Evolutionary conservation across 371 early-diverging fungal genomes (phyloP), one percentile per base, ranked within the genome.

Genomic region (Lichtheimia hyalospora): DNA sequence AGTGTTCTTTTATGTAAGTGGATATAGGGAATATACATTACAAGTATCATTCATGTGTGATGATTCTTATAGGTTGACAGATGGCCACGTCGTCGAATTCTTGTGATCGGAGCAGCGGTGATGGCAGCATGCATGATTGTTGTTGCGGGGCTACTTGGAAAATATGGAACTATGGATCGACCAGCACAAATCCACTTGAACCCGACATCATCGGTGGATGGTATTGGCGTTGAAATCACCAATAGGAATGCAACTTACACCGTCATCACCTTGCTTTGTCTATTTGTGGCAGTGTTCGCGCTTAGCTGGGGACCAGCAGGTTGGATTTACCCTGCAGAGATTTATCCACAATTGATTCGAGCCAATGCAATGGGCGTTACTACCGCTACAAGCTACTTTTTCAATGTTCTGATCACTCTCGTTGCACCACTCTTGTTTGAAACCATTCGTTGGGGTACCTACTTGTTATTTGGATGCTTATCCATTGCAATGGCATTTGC

Each of bases 311-410:
- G 94, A 10, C 94, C 95, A 18, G 80, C 91, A 49, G 91, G 89
- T 25, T 96, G 95, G 96, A 86, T 91, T 62, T 92, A 92, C 71
- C 93, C 92, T 34, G 83, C 92, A 27, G 96, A 96, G 70, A 91
- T 91, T 61, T 90, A 81, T 70, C 89, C 91, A 12, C 77, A 82
- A 55, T 79, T 82, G 43, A 72, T 87, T 54, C 85, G 88, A 49
- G 84, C 90, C 60, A 92, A 92, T 76, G 94, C 89, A 49, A 86
- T 90, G 64, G 90, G 89, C 49, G 63, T 92, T 25, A 86, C 91
- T 40, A 94, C 96, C 20, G 85, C 92, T 8, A 78, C 92, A 64
- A 94, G 91, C 77, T 92, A 92, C 92, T 65, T 79, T 41, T 85
- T 82, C 73, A 93, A 90, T 77, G 80, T 83, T 52, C 55, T 82